A percentile compares a stretch with the other conserved stretches of the same genome.
phyloP scores from a whole-genome alignment of 352 stramenopile species.

The Thalassiosira livingstoniorum region DNA sequence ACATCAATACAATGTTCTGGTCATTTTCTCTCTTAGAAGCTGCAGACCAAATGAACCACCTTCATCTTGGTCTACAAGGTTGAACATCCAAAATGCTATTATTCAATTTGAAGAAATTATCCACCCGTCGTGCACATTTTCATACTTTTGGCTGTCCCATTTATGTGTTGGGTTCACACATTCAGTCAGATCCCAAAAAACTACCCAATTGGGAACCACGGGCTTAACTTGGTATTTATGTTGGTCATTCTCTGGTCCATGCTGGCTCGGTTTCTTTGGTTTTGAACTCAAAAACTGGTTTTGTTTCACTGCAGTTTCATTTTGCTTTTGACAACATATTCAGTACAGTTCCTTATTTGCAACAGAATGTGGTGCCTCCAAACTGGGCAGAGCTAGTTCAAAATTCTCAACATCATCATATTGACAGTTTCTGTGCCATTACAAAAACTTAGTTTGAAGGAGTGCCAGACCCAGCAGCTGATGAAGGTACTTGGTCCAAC shows the following conservation, averaged over 20 bases:
- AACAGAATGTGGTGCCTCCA: too few relatives aligned
- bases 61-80: constrained; percentile 12
- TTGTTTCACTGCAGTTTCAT: constrained; percentile 41
- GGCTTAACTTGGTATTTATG: constrained; percentile 32
- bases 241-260: constrained; percentile 23
- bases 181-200: constrained; percentile 14
- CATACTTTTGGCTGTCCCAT: constrained; percentile 42
- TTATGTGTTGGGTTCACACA: constrained; percentile 17
- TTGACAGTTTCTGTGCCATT: neutral
- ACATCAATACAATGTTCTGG: constrained; percentile 56
- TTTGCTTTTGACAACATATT: constrained; percentile 33
- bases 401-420: too few relatives aligned
- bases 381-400: too few relatives aligned
- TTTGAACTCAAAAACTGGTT: constrained; percentile 19
- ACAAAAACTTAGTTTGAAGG: constrained; percentile 22
- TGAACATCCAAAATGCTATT: constrained; percentile 43
- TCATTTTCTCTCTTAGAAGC: constrained; percentile 48
- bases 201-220: constrained; percentile 34
- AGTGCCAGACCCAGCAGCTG: too few relatives aligned
- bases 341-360: too few relatives aligned
- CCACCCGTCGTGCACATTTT: constrained; percentile 14
- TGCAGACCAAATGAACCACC: constrained; percentile 37
- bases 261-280: constrained; percentile 22
- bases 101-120: neutral
- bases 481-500: too few relatives aligned